Base-by-base conservation (phyloP, 2,329 filamentous ascomycete genomes). In the Delphinella strobiligena region DNA sequence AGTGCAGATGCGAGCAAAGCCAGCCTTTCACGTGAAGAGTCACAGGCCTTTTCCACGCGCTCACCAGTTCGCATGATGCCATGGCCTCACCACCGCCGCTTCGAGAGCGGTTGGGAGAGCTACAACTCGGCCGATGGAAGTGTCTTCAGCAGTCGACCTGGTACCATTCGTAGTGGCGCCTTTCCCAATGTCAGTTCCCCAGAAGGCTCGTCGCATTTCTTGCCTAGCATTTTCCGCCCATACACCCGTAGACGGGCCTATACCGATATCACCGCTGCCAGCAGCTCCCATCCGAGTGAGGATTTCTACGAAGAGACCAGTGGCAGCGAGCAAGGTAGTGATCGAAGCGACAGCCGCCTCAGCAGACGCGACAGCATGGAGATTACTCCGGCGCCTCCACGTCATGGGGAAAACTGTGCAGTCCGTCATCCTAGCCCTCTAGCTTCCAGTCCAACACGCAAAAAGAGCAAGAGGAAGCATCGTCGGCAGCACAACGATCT, bases 151-250 rank as follows among this genome's bases (percentile, higher is more conserved):
- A n/a, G 17, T 38, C 35, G 37, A 30, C 10, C 11, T 42, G n/a
- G 40, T 29, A 18, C 33, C 34, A 12, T 27, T 27, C 22, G 22
- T 27, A 12, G 22, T 14, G 36, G 37, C 33, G 19, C 39, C 16
- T 29, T 32, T n/a, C n/a, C n/a, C n/a, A n/a, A n/a, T n/a, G 29
- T 7, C 22, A 27, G 12, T 27, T 27, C 22, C 16, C 45, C 45
- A 24, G 43, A 43, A 0, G 36, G 35, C 19, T 56, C 55, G 45
- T 55, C 49, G 18, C 54, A 54, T 44, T 54, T 59, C 46, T 43
- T 58, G 5, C 56, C 53, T 4, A 49, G 46, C 22, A 58, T 60
- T 22, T 60, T 60, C 45, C 51, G 56, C 8, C 51, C 56, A 3
- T 48, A 54, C 10, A 56, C 47, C 16, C 47, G 55, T n/a, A 45